phyloP scores from a whole-genome alignment of 2,329 filamentous ascomycete species.

The Cytospora piceae region DNA sequence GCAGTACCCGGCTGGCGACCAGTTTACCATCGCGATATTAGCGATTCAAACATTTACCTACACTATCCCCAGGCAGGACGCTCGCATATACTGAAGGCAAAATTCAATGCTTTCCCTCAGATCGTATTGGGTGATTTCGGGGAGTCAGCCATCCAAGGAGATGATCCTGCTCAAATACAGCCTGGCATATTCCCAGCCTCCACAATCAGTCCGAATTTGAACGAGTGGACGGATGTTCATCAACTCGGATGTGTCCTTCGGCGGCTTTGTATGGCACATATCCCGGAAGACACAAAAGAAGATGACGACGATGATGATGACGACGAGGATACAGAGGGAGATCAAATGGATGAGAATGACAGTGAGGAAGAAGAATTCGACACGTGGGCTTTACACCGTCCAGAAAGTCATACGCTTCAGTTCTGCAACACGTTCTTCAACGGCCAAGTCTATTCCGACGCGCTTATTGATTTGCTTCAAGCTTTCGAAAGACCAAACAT shows the following conservation, averaged over 20 bases:
- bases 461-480: constrained; percentile 5
- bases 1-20: not conserved
- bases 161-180: not conserved
- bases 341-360: not conserved
- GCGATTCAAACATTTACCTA: constrained; percentile 9
- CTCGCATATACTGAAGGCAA: not conserved
- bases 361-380: not conserved
- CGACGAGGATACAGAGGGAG: not conserved
- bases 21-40: constrained; percentile 4
- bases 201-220: constrained; percentile 4
- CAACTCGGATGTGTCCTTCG: constrained; percentile 4
- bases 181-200: constrained; percentile 1
- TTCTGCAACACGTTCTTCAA: not conserved
- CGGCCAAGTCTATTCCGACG: not conserved
- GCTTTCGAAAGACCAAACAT: constrained; percentile 9
- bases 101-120: not conserved
- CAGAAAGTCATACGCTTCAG: constrained; percentile 8
- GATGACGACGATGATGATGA: not conserved
- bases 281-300: not conserved
- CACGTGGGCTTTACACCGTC: constrained; percentile 8
- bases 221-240: constrained; percentile 8
- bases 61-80: not conserved
- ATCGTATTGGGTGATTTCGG: constrained; percentile 11
- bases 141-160: constrained; percentile 7
- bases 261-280: constrained; percentile 9